Conservation (phyloP, 495 filamentous ascomycete genomes). For the Cercophora sp. region DNA sequence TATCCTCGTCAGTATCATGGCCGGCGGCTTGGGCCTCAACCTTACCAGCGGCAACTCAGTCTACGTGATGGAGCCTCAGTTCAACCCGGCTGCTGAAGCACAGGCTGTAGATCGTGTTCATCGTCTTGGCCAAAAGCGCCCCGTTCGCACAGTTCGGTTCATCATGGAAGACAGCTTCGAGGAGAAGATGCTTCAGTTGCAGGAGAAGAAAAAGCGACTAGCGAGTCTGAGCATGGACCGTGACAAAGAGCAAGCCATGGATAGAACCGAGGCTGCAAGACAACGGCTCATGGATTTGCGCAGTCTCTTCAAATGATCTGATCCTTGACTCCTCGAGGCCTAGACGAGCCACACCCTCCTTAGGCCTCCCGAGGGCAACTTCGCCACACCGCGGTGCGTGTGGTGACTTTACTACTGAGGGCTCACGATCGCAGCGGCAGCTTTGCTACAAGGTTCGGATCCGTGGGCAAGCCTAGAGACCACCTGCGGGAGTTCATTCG, state of each 20-base stretch:
- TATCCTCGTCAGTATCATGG: constrained; percentile 86
- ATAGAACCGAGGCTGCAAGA: constrained; percentile 70
- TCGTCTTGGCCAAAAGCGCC: constrained; percentile 81
- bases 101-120: constrained; percentile 95
- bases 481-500: too few species aligned
- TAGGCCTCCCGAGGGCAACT: too few species aligned
- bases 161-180: constrained; percentile 90
- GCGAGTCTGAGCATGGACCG: constrained; percentile 78
- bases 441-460: too few species aligned
- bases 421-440: too few species aligned
- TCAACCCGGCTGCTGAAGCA: constrained; percentile 90
- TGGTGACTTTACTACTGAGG: too few species aligned
- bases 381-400: too few species aligned
- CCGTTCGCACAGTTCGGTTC: constrained; percentile 75
- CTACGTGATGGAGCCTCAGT: constrained; percentile 97
- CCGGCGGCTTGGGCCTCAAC: constrained; percentile 89
- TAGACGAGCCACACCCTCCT: too few species aligned
- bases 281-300: constrained; percentile 75
- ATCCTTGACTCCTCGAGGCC: too few species aligned
- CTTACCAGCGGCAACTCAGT: constrained; percentile 79
- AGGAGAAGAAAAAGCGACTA: constrained; percentile 84
- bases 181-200: constrained; percentile 85
- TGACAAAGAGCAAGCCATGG: constrained; percentile 50
- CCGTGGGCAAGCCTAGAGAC: too few species aligned
- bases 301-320: constrained; percentile 79